Evolutionary conservation across 1,284 basidiomycete genomes (phyloP), one percentile per base, ranked within the genome.

Genomic region (Puccinia triticina): DNA sequence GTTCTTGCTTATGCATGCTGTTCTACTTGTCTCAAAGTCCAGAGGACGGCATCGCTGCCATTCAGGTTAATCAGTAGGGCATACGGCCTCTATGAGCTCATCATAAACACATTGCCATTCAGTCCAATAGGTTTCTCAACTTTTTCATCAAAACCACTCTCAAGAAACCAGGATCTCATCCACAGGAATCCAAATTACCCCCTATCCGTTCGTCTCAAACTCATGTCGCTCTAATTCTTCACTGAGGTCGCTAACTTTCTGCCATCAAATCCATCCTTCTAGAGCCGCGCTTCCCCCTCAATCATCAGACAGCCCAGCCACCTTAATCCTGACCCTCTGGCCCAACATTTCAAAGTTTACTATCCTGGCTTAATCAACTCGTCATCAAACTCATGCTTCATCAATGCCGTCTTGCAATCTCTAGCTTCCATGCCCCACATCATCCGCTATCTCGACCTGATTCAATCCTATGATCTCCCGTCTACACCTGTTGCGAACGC

Each of bases 321-420:
- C 3, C 8, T 73, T 7, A 73, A 73, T 55, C 40, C 40, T 37
- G 16, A 73, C 23, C 21, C 71, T 55, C 29, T 46, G 7, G 55
- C 3, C 18, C 71, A 53, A 73, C 3, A 73, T 34, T 55, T 48
- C 23, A 53, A 23, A 37, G 32, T 53, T 34, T 90, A 91, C 85
- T 96, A 93, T 87, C 92, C 93, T 11, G 95, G 94, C 2, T 91
- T 96, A 82, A 92, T 95, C 85, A 96, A 97, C 86, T 92, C 95
- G 57, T 94, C 93, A n/a, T 94, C 95, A 12, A 95, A 94, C 74
- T 93, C 95, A 84, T 96, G 95, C 86, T 97, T 96, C 88, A 93
- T 96, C 91, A 95, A 97, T 87, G 94, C 94, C 14, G 95, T 94
- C 3, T 88, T 96, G 16, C 94, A 96, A 93, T 93, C 94, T 48